phyloP scores from a whole-genome alignment of 2,329 filamentous ascomycete genomes.

The Claviceps arundinis region DNA sequence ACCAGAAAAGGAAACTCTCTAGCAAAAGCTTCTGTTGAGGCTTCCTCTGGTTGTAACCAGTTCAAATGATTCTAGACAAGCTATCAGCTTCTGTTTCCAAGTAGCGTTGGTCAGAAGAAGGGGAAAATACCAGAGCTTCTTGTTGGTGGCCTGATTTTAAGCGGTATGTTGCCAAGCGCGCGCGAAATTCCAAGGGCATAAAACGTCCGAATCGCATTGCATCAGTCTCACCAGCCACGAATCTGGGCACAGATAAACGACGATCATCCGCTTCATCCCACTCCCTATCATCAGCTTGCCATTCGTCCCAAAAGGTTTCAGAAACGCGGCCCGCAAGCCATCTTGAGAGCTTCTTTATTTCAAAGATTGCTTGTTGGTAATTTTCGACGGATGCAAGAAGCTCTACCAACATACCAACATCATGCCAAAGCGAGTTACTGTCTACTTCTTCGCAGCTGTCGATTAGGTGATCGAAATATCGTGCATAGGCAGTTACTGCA shows the following conservation, averaged over 20 bases:
- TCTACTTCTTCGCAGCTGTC: conserved; percentile 18
- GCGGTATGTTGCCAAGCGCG: conserved; percentile 76
- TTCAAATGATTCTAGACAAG: conserved; percentile 46
- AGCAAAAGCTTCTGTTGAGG: conserved; percentile 31
- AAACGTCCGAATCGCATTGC: conserved; percentile 53
- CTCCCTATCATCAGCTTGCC: conserved; percentile 66
- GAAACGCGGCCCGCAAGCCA: conserved; percentile 68
- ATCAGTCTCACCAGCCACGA: conserved; percentile 39
- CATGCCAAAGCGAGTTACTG: conserved; percentile 52
- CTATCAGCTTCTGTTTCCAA: background rate
- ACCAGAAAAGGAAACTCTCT: conserved; percentile 68
- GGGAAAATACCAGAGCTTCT: conserved; percentile 56
- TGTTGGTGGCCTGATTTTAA: conserved; percentile 52
- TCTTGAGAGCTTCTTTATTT: conserved; percentile 59
- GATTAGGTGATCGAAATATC: conserved; percentile 30
- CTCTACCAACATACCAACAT: conserved; percentile 76
- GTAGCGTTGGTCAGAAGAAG: background rate
- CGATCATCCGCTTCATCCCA: conserved; percentile 69
- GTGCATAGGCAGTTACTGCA: conserved; percentile 35
- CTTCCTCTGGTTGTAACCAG: conserved; percentile 54
- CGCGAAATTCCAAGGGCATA: conserved; percentile 68
- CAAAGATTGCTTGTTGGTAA: conserved; percentile 51
- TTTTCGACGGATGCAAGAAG: conserved; percentile 54
- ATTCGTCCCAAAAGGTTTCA: conserved; percentile 66
- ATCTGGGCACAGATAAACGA: conserved; percentile 48